Conservation (phyloP, 2,329 filamentous ascomycete genomes). For the Cytospora paraplurivora region DNA sequence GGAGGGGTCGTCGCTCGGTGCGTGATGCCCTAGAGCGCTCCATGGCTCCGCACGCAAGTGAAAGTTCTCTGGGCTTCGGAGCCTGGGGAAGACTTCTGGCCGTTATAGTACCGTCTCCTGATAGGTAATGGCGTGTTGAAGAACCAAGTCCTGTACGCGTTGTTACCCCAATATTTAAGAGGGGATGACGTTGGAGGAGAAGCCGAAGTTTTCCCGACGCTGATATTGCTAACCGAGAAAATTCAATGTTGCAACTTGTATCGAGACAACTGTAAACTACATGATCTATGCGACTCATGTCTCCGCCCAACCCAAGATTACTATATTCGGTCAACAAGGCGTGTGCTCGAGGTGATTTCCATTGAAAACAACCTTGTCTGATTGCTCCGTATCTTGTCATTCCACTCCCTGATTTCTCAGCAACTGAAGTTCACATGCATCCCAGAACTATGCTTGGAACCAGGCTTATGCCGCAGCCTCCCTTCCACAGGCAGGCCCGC, state of each 20-base stretch:
- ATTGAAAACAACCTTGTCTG: too few relatives aligned
- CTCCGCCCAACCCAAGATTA: too few relatives aligned
- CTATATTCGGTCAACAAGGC: too few relatives aligned
- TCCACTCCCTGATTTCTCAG: too few relatives aligned
- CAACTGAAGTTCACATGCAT: too few relatives aligned
- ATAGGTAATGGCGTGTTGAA: neutral
- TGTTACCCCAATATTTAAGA: neutral
- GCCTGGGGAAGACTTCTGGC: neutral
- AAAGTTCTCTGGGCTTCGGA: neutral
- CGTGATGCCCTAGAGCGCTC: neutral
- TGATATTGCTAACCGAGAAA: neutral
- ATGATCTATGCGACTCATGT: neutral
- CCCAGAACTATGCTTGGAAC: too few relatives aligned
- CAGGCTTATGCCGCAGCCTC: too few relatives aligned
- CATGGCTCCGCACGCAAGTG: neutral
- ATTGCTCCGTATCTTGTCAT: too few relatives aligned
- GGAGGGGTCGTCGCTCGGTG: neutral
- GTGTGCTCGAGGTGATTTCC: too few relatives aligned
- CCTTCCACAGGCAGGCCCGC: too few relatives aligned
- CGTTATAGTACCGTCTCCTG: neutral
- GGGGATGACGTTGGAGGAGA: neutral
- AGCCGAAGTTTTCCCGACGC: neutral
- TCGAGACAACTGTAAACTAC: neutral
- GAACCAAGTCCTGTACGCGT: neutral
- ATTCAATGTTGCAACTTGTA: neutral